Base-by-base conservation (phyloP, 371 early-diverging fungal genomes). In the Mortierella sp. region DNA sequence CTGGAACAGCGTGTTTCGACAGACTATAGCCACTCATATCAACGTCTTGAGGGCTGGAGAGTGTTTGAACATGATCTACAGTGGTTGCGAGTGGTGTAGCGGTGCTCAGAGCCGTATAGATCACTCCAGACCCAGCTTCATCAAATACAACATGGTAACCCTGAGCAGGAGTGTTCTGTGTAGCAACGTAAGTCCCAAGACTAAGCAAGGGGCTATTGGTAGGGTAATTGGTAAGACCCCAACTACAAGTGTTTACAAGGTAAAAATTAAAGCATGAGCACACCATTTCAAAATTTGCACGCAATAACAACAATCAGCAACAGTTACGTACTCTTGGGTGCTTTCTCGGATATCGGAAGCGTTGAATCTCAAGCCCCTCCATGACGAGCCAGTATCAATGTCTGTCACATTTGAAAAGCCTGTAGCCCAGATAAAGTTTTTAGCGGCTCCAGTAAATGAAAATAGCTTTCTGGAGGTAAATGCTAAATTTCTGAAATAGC, bases 121-220 rank as follows among this genome's bases (percentile, higher is more conserved):
- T 57, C 6, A 23, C 17, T 19, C 72, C 72, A 0, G 35, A 37
- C 7, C 78, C 72, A 8, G 5, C 47, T 0, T 17, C 9, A 19
- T 78, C 78, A 62, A 78, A 78, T n/a, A 80, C 81, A 7, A 74
- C 26, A 42, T 64, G 23, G 31, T 68, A 68, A 29, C 81, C 81
- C 26, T 73, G 74, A 1, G 64, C 72, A 0, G 81, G 81, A 4
- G 81, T 67, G 54, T 63, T 57, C 28, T 61, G 19, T 4, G 75
- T 53, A 13, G 61, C 22, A n/a, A 65, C 31, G 34, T 57, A 75
- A 3, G 81, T 71, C 9, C 82, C 82, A 19, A 75, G 68, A 26
- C 60, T 53, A 22, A 71, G 47, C 15, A 80, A 23, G 0, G 81
- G 63, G 31, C 42, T 54, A 0, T 35, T n/a, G 3, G 68, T 49